These are phyloP conservation scores for Tuber microsphaerosporum DNA, from an alignment of 495 filamentous ascomycete genomes.

Conservation along the genomic window DNA sequence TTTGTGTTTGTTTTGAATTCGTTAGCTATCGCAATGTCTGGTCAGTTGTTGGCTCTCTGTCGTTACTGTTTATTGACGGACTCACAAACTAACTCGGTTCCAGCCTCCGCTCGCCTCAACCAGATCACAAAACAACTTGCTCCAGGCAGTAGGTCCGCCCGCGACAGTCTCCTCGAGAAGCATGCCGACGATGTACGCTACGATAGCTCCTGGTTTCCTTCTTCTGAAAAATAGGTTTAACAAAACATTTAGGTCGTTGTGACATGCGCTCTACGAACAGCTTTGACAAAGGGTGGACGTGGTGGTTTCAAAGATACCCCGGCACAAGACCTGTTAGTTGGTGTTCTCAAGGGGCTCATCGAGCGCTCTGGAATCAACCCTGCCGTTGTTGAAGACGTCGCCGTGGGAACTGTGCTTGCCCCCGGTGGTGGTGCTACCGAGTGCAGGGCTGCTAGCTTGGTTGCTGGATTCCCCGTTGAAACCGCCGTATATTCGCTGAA, in stretches of 20 bases:
- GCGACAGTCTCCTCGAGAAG: constrained; percentile 54
- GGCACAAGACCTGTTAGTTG: constrained; percentile 76
- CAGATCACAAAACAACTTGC: constrained; percentile 59
- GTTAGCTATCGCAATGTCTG: neutral
- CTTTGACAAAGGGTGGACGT: constrained; percentile 86
- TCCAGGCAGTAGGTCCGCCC: constrained; percentile 46
- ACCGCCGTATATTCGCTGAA: constrained; percentile 79
- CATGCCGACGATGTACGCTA: constrained; percentile 55
- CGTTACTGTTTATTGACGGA: neutral
- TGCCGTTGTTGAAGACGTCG: constrained; percentile 76
- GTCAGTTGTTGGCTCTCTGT: neutral
- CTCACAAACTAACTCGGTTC: neutral
- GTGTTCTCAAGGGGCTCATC: constrained; percentile 72
- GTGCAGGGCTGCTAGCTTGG: constrained; percentile 85
- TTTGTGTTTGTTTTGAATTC: neutral
- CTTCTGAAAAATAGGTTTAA: neutral
- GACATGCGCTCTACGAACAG: constrained; percentile 83
- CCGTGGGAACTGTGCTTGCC: constrained; percentile 82
- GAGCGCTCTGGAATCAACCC: constrained; percentile 81
- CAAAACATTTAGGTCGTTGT: constrained; percentile 63
- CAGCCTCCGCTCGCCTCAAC: constrained; percentile 49
- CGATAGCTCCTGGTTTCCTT: constrained; percentile 18
- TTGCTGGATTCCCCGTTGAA: constrained; percentile 80
- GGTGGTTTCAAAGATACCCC: constrained; percentile 92
- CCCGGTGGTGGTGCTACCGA: constrained; percentile 94